Percentiles rank a stretch among this genome's conserved stretches.
Evolutionary conservation across 169 alveolate genomes (phyloP).

Genomic region (Cryptosporidium ubiquitum): DNA sequence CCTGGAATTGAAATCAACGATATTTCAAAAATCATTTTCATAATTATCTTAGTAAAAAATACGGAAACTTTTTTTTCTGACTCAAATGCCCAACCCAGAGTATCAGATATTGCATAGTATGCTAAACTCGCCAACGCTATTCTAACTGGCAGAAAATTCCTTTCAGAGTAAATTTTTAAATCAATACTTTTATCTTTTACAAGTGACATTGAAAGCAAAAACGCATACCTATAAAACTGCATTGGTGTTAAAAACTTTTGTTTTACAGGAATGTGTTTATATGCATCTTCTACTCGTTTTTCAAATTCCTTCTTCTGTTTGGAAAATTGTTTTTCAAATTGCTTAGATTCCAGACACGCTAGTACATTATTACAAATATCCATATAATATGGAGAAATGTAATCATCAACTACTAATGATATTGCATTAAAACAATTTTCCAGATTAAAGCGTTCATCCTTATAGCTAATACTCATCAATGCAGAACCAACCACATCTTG

Average conservation of each 20-base stretch:
- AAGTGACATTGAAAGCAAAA: conserved; percentile 29
- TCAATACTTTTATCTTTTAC: background rate
- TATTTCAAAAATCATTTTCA: conserved; percentile 3
- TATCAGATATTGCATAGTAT: conserved; percentile 5
- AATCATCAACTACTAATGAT: conserved; percentile 40
- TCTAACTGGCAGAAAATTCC: conserved; percentile 21
- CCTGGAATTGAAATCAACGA: background rate
- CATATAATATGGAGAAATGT: conserved; percentile 24
- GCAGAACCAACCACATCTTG: conserved; percentile 65
- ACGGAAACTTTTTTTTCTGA: background rate
- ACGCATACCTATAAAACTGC: conserved; percentile 13
- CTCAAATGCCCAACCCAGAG: background rate
- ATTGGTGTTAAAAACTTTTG: background rate
- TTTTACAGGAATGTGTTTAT: background rate
- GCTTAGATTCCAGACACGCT: conserved; percentile 3
- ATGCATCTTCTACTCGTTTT: background rate
- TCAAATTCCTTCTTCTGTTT: background rate
- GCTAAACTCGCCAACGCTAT: conserved; percentile 25
- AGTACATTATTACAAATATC: conserved; percentile 16
- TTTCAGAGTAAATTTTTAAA: conserved; percentile 19
- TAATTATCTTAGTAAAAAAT: background rate
- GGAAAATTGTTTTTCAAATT: background rate
- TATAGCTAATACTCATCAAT: conserved; percentile 35
- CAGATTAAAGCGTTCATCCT: conserved; percentile 15
- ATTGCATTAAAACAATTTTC: conserved; percentile 60